Evolutionary conservation across 306 rosid species (phyloP).

Genomic region (Abrus precatorius): DNA sequence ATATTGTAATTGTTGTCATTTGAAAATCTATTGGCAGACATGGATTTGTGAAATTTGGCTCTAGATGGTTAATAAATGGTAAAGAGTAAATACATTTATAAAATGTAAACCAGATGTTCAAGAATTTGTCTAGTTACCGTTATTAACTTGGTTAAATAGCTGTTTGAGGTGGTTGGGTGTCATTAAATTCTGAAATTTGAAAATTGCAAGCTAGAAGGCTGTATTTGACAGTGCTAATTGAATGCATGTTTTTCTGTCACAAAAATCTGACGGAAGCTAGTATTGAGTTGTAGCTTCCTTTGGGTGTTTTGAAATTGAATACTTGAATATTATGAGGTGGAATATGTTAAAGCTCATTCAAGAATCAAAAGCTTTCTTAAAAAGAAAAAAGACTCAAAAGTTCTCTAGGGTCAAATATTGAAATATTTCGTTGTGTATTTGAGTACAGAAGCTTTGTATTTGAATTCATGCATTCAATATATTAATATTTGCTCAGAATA

Average conservation of each 20-base stretch:
- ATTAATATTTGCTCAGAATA: neutral
- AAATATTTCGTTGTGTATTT: neutral
- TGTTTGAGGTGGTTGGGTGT: neutral
- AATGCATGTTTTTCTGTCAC: neutral
- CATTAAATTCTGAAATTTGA: neutral
- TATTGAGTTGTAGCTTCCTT: neutral
- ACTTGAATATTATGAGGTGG: conserved; percentile 1
- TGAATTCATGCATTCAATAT: neutral
- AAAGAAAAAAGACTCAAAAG: no score
- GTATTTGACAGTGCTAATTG: neutral
- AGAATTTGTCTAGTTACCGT: no score
- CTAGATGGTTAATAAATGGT: neutral
- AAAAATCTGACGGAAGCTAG: neutral
- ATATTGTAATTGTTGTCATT: no score
- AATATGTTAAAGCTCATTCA: neutral
- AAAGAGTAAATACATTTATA: neutral
- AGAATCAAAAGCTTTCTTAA: neutral
- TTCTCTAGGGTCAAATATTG: neutral
- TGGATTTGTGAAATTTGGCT: neutral
- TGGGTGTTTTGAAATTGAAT: neutral
- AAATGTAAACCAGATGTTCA: conserved; percentile 1
- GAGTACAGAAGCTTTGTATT: neutral
- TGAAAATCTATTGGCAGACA: neutral
- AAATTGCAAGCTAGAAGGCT: neutral
- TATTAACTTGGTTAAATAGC: neutral